A percentile compares a stretch with the other conserved stretches of the same genome.
Conservation (phyloP, 2,329 filamentous ascomycete species). For the Beauveria sp. region DNA sequence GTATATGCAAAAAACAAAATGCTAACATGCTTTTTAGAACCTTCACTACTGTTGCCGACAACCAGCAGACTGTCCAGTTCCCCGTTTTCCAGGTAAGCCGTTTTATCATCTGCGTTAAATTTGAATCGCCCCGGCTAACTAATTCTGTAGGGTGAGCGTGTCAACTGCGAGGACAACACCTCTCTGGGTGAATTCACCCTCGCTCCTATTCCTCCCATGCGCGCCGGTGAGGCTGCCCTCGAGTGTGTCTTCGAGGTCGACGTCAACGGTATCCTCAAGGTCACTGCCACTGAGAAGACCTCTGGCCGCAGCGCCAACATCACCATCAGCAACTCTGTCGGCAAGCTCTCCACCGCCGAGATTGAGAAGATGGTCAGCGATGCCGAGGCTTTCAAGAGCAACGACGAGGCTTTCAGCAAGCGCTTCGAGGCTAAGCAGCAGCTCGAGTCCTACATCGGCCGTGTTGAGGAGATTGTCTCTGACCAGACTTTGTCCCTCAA, state of each 20-base stretch:
- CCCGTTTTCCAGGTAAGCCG: conserved; percentile 50
- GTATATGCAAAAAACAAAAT: background rate
- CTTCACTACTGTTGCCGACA: conserved; percentile 78
- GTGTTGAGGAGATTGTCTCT: conserved; percentile 97
- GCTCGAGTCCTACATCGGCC: conserved; percentile 97
- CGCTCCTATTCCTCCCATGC: conserved; percentile 79
- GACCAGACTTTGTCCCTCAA: conserved; percentile 94
- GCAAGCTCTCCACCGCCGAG: conserved; percentile 89
- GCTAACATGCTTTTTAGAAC: conserved; percentile 35
- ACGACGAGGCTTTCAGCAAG: conserved; percentile 98
- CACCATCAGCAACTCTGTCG: conserved; percentile 98
- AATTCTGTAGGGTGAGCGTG: conserved; percentile 82
- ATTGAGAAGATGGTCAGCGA: conserved; percentile 98
- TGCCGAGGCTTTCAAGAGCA: conserved; percentile 97
- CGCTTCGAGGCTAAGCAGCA: conserved; percentile 98
- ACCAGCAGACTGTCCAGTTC: conserved; percentile 81
- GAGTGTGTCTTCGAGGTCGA: conserved; percentile 99
- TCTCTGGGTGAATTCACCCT: conserved; percentile 96
- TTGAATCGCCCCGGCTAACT: background rate
- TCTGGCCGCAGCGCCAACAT: conserved; percentile 98
- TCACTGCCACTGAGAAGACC: conserved; percentile 97
- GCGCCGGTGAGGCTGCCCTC: conserved; percentile 89
- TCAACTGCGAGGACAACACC: conserved; percentile 98
- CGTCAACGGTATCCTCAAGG: conserved; percentile 99
- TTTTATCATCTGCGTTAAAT: background rate